Evolutionary conservation across 495 filamentous ascomycete species (phyloP).

Genomic region (Aspergillus conjunctus): DNA sequence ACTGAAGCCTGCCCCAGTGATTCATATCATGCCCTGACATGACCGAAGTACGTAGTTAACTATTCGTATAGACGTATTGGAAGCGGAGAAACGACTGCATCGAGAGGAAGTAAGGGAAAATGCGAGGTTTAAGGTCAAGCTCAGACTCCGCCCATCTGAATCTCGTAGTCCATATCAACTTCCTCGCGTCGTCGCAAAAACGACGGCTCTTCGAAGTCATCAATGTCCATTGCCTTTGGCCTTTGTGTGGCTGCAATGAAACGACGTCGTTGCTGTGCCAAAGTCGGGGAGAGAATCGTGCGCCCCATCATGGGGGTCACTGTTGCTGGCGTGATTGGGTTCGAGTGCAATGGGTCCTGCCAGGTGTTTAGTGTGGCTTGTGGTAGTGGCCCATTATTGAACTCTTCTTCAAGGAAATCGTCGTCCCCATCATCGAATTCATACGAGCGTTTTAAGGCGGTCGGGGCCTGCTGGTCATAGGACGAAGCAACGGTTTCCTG

Average conservation of each 20-base stretch:
- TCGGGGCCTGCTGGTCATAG: neutral
- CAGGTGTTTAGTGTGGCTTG: neutral
- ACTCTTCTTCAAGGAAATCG: conserved; percentile 19
- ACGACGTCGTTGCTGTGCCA: conserved; percentile 38
- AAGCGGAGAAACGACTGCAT: neutral
- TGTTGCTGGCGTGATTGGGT: conserved; percentile 3
- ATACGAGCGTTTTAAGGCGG: conserved; percentile 26
- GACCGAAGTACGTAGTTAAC: too few species aligned
- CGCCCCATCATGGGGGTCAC: conserved; percentile 20
- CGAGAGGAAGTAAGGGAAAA: neutral
- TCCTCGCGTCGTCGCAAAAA: conserved; percentile 48
- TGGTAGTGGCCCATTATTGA: neutral
- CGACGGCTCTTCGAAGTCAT: conserved; percentile 49
- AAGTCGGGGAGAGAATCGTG: conserved; percentile 38
- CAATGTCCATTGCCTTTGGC: conserved; percentile 34
- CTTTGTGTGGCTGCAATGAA: conserved; percentile 24
- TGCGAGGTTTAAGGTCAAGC: neutral
- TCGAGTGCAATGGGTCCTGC: conserved; percentile 8
- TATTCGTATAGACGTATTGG: neutral
- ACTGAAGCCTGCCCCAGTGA: too few species aligned
- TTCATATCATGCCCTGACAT: too few species aligned
- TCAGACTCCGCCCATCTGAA: conserved; percentile 24
- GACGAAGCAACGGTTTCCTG: conserved; percentile 40
- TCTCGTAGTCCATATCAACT: conserved; percentile 41
- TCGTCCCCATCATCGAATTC: conserved; percentile 21